phyloP scores from a whole-genome alignment of 73 alveolate genomes.

The Stentor roeselii region DNA sequence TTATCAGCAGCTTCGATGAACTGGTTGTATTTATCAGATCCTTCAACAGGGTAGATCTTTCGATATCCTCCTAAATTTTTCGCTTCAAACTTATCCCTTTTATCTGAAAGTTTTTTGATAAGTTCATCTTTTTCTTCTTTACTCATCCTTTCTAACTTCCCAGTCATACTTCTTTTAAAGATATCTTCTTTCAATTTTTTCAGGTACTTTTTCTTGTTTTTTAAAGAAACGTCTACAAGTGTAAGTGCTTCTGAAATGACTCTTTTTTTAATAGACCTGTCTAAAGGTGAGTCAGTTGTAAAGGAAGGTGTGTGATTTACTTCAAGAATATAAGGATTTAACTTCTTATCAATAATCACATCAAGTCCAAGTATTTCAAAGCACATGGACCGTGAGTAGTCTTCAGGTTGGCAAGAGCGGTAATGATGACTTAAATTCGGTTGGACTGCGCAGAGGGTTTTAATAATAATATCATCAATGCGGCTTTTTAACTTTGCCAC shows the following conservation, averaged over 20 bases:
- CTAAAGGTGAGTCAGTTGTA: constrained; percentile 61
- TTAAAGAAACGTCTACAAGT: constrained; percentile 32
- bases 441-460: constrained; percentile 21
- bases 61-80: constrained; percentile 24
- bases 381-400: constrained; percentile 25
- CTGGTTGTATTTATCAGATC: constrained; percentile 10
- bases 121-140: neutral
- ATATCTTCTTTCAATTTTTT: constrained; percentile 11
- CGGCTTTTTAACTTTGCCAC: neutral
- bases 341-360: constrained; percentile 30
- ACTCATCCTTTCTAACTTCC: neutral
- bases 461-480: constrained; percentile 28
- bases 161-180: constrained; percentile 7
- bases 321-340: constrained; percentile 50
- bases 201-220: neutral
- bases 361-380: constrained; percentile 32
- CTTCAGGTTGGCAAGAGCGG: constrained; percentile 36
- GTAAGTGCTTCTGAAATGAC: constrained; percentile 44
- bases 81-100: constrained; percentile 17
- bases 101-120: neutral
- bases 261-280: constrained; percentile 42
- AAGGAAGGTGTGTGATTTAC: constrained; percentile 64
- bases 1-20: constrained; percentile 25
- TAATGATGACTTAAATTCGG: constrained; percentile 24
- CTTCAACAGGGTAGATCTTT: constrained; percentile 21